These are phyloP conservation scores for Phycomyces blakesleeanus DNA, from an alignment of 192 early-diverging fungal species.

Conservation along the genomic window DNA sequence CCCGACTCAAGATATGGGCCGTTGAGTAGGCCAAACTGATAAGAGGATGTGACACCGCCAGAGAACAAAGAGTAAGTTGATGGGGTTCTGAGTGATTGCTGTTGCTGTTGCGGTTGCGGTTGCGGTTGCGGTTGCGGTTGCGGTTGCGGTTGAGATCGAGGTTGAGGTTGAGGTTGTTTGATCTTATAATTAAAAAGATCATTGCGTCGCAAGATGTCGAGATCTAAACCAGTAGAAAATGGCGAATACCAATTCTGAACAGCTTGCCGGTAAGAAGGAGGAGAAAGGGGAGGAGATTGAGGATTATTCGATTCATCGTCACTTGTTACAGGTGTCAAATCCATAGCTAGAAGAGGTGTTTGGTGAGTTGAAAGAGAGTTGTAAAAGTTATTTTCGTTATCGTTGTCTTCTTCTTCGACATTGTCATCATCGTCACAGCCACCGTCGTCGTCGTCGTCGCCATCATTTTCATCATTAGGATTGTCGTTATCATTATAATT, in stretches of 20 bases:
- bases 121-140: neutral
- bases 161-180: neutral
- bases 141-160: neutral
- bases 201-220: conserved; percentile 14
- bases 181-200: conserved; percentile 7
- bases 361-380: neutral
- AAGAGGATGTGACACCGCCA: too few relatives aligned
- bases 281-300: neutral
- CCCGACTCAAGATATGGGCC: too few relatives aligned
- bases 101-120: neutral
- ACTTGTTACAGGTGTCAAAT: conserved; percentile 12
- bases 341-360: conserved; percentile 2
- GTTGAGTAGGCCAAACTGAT: too few relatives aligned
- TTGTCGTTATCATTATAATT: too few relatives aligned
- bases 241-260: conserved; percentile 13
- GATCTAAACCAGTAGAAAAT: conserved; percentile 16
- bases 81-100: too few relatives aligned
- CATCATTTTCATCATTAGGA: too few relatives aligned
- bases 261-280: neutral
- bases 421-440: neutral
- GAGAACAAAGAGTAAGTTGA: too few relatives aligned
- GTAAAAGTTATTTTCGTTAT: neutral
- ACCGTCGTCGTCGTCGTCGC: too few relatives aligned
- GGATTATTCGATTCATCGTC: conserved; percentile 11
- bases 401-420: neutral